phyloP scores from a whole-genome alignment of 148 eudicot genomes.

The Rhododendron kiyosumense region DNA sequence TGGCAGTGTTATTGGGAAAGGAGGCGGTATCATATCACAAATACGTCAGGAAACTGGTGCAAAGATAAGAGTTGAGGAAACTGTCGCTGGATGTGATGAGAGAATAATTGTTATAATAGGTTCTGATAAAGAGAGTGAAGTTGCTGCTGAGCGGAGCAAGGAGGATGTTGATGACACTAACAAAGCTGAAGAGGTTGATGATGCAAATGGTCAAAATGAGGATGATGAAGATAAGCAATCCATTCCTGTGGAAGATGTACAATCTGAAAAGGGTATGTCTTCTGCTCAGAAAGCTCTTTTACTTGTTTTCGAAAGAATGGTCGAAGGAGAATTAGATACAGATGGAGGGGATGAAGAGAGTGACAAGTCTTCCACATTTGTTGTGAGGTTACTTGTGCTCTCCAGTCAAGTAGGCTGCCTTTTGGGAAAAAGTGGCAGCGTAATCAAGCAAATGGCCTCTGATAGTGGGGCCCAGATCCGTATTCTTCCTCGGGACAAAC shows the following conservation, averaged over 20 bases:
- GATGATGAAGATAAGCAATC: slow-evolving; percentile 36
- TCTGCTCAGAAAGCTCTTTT: slow-evolving; percentile 70
- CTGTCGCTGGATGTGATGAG: slow-evolving; percentile 66
- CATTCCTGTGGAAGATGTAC: slow-evolving; percentile 32
- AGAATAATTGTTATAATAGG: slow-evolving; percentile 55
- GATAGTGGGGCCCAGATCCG: slow-evolving; percentile 88
- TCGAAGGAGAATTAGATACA: slow-evolving; percentile 44
- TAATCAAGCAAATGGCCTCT: slow-evolving; percentile 66
- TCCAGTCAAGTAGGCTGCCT: slow-evolving; percentile 77
- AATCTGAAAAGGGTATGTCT: slow-evolving; percentile 40
- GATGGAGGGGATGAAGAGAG: slow-evolving; percentile 41
- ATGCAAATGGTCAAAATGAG: slow-evolving; percentile 24
- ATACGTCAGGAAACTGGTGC: slow-evolving; percentile 77
- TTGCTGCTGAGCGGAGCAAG: slow-evolving; percentile 28
- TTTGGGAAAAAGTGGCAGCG: slow-evolving; percentile 61
- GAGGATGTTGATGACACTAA: slow-evolving; percentile 32
- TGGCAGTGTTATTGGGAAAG: slow-evolving; percentile 56
- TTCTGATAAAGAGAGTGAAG: slow-evolving; percentile 50
- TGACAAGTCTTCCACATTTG: slow-evolving; percentile 32
- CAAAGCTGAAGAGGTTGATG: slow-evolving; percentile 32
- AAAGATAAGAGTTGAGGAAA: slow-evolving; percentile 62
- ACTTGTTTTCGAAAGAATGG: slow-evolving; percentile 58
- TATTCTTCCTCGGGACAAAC: slow-evolving; percentile 73
- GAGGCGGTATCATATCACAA: slow-evolving; percentile 48
- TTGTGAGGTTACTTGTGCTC: slow-evolving; percentile 68